Evolutionary conservation across 768 basidiomycete genomes (phyloP).

Genomic region (Fomitopsis pulvina): DNA sequence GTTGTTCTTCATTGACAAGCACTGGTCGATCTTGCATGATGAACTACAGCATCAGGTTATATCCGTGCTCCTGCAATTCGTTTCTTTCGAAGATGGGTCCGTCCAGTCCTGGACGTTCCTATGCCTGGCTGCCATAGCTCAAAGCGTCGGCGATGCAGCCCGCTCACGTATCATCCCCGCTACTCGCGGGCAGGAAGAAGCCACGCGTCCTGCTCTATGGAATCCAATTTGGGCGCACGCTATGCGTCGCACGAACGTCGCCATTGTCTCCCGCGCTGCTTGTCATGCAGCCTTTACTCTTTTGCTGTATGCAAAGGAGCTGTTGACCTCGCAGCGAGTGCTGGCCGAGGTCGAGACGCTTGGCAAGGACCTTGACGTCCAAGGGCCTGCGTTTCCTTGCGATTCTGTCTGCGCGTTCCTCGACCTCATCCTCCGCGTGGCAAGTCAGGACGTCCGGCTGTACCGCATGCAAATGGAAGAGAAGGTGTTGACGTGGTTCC

Average conservation of each 20-base stretch:
- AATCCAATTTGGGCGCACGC: conserved; percentile 78
- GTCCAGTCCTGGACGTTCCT: conserved; percentile 85
- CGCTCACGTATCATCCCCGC: conserved; percentile 4
- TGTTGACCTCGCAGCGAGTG: conserved; percentile 51
- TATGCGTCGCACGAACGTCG: conserved; percentile 63
- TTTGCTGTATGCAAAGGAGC: conserved; percentile 32
- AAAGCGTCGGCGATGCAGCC: conserved; percentile 29
- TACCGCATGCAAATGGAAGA: conserved; percentile 85
- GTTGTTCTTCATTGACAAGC: conserved; percentile 77
- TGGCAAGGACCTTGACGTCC: conserved; percentile 79
- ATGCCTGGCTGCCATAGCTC: conserved; percentile 67
- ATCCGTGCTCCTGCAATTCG: conserved; percentile 46
- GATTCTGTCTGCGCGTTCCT: conserved; percentile 90
- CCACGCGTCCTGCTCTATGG: conserved; percentile 46
- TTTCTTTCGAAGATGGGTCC: conserved; percentile 54
- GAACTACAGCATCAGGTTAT: conserved; percentile 53
- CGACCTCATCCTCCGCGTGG: conserved; percentile 56
- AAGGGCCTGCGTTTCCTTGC: conserved; percentile 81
- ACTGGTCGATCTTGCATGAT: conserved; percentile 62
- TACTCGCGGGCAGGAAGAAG: conserved; percentile 4
- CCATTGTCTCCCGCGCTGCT: conserved; percentile 72
- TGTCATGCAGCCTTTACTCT: conserved; percentile 61
- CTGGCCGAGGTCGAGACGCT: conserved; percentile 73
- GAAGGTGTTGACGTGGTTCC: conserved; percentile 77
- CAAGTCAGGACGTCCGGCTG: conserved; percentile 75